Evolutionary conservation across 2,329 filamentous ascomycete genomes (phyloP).

Genomic region (Pyricularia grisea): DNA sequence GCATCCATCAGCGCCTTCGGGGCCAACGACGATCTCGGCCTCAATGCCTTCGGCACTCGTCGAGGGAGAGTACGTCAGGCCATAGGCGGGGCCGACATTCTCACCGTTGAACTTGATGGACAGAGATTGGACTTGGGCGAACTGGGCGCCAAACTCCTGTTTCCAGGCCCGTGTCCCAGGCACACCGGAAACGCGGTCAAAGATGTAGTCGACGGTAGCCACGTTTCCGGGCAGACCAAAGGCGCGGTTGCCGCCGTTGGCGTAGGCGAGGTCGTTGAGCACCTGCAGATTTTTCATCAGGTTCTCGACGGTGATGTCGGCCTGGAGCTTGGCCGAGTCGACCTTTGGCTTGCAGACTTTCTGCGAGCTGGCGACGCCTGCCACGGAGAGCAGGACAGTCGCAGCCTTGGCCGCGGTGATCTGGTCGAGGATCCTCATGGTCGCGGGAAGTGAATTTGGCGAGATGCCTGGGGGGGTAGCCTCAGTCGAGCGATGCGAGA

Average conservation of each 20-base stretch:
- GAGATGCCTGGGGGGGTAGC: not conserved
- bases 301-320: constrained; percentile 26
- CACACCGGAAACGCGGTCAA: constrained; percentile 31
- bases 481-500: not conserved
- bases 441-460: not conserved
- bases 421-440: not conserved
- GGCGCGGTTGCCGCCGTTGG: constrained; percentile 43
- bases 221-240: constrained; percentile 55
- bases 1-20: constrained; percentile 27
- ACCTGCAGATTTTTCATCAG: constrained; percentile 34
- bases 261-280: constrained; percentile 36
- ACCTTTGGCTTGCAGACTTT: constrained; percentile 9
- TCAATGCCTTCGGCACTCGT: constrained; percentile 33
- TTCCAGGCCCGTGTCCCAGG: constrained; percentile 28
- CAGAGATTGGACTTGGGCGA: constrained; percentile 28
- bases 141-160: constrained; percentile 37
- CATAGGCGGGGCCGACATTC: constrained; percentile 18
- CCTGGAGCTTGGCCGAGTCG: constrained; percentile 27
- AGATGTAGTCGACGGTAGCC: constrained; percentile 32
- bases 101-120: constrained; percentile 25
- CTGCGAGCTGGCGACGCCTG: not conserved
- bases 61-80: constrained; percentile 36
- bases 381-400: constrained; percentile 1
- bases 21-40: constrained; percentile 26
- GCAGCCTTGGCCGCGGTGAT: not conserved